Evolutionary conservation across 164 flowering plant species (phyloP).

Genomic region (Tetracentron sinense): DNA sequence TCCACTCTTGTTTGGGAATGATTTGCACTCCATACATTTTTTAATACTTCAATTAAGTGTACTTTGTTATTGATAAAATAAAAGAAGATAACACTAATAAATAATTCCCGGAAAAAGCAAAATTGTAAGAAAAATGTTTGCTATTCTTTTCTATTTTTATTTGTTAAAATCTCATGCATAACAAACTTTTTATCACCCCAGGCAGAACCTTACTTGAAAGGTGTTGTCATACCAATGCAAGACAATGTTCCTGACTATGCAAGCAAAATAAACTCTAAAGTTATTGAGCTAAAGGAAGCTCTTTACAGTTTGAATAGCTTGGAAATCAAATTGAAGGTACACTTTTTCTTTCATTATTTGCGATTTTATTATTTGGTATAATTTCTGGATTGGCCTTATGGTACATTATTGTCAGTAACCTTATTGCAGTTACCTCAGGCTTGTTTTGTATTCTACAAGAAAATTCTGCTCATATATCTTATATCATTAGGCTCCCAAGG

Average conservation of each 20-base stretch:
- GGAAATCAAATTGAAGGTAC: conserved; percentile 70
- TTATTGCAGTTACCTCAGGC: neutral
- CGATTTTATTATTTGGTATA: neutral
- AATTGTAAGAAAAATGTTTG: neutral
- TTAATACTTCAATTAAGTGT: no score
- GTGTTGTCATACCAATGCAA: conserved; percentile 45
- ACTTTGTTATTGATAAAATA: no score
- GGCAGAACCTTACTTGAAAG: conserved; percentile 64
- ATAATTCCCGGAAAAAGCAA: no score
- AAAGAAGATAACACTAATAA: no score
- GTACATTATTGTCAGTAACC: neutral
- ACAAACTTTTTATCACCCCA: conserved; percentile 16
- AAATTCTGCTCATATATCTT: conserved; percentile 1
- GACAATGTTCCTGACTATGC: conserved; percentile 30
- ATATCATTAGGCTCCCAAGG: conserved; percentile 39
- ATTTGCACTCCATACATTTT: no score
- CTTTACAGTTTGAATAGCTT: conserved; percentile 44
- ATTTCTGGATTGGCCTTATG: no score
- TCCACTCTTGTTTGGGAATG: no score
- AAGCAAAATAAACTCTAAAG: conserved; percentile 25
- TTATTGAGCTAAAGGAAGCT: conserved; percentile 40
- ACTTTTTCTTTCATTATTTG: neutral
- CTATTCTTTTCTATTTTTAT: neutral
- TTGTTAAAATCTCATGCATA: conserved; percentile 3
- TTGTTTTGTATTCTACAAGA: neutral